Base-by-base conservation (phyloP, 1,139 yeast species). In the Arxiozyma slooffiae region DNA sequence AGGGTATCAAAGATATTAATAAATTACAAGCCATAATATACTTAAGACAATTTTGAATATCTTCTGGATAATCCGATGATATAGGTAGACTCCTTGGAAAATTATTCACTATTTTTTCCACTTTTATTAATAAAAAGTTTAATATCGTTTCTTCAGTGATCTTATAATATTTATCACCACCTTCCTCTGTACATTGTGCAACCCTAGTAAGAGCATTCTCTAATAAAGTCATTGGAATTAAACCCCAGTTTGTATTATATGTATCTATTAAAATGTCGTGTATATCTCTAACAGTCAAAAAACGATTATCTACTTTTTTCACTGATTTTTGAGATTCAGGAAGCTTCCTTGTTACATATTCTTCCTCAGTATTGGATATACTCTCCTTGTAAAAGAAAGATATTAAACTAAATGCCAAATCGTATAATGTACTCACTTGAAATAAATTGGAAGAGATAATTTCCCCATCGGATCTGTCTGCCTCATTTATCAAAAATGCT, bases 101-200 rank as follows among this genome's bases (percentile, higher is more conserved):
- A 65, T 36, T 61, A 2, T 51, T 43, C 2, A 60, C 57, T 5
- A 79, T 60, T 8, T 57, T 61, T 1, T 59, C 52, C 1, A 77
- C 67, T 53, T 71, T 76, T 0, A 34, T 43, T 24, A 67, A 59
- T 7, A 81, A 59, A 57, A 64, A 74, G 1, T 55, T 55, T 2
- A 69, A 53, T 2, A 76, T 68, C 50, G 70, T 73, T 1, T 60
- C 61, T 3, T 59, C 46, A 2, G 75, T 70, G 20, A 74, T 70
- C 57, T 74, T 77, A 61, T 72, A 80, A 59, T 77, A 81, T 1
- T 47, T 50, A 46, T 77, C 81, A 14, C 70, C 80, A 44, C 71
- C 74, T 56, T 79, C 82, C 23, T 62, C 68, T 2, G 79, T 66
- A 0, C 60, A 58, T 17, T 79, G 82, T 54, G 80, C 74, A 2